These are phyloP conservation scores for Backusella morwellensis DNA, from an alignment of 192 early-diverging fungal species.

Conservation along the genomic window DNA sequence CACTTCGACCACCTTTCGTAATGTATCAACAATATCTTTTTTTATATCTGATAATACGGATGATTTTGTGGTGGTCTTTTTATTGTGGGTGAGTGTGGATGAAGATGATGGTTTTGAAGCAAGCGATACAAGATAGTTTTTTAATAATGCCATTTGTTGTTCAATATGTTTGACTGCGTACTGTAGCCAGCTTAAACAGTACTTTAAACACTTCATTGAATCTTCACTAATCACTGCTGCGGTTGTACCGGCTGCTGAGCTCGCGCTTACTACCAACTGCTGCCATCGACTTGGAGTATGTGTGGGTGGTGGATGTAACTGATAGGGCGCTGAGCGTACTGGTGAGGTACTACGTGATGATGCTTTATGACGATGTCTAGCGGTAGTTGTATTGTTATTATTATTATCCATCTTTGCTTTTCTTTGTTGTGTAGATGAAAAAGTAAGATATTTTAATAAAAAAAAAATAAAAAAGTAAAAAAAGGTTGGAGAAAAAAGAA, in stretches of 20 bases:
- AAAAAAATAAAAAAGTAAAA: not conserved
- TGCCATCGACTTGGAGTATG: conserved; percentile 46
- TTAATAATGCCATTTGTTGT: conserved; percentile 63
- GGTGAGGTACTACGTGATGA: conserved; percentile 22
- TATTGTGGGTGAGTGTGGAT: not conserved
- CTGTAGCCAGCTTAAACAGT: conserved; percentile 87
- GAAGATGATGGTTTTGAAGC: conserved; percentile 17
- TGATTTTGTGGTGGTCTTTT: conserved; percentile 36
- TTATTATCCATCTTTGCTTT: not conserved
- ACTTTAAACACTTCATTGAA: conserved; percentile 81
- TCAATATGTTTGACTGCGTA: conserved; percentile 77
- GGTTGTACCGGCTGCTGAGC: conserved; percentile 59
- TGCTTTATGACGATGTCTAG: conserved; percentile 2
- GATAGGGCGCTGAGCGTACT: conserved; percentile 18
- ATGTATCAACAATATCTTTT: conserved; percentile 79
- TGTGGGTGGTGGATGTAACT: conserved; percentile 2
- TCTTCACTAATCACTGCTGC: conserved; percentile 86
- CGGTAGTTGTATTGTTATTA: not conserved
- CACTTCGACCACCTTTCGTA: conserved; percentile 84
- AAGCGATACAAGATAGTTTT: conserved; percentile 52
- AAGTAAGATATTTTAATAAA: not conserved
- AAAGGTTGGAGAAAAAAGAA: not conserved
- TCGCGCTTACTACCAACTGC: conserved; percentile 58
- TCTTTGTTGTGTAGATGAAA: not conserved
- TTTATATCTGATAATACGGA: conserved; percentile 38